Base-by-base conservation (phyloP, 2,329 filamentous ascomycete genomes). In the Cryphonectria nitschkei region DNA sequence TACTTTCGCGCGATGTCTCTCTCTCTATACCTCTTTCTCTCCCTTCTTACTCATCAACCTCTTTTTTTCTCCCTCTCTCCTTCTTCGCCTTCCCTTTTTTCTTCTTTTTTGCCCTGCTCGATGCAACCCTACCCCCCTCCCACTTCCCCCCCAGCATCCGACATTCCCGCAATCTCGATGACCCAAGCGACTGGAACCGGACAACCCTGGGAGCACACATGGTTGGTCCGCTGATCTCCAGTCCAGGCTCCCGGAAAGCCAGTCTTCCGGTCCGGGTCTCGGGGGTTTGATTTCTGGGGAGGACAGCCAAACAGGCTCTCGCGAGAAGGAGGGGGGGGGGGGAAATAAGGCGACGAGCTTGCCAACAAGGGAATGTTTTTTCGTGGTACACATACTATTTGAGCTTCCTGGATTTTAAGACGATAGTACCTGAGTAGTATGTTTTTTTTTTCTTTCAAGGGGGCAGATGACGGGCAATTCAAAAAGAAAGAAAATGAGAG, bases 141-240 rank as follows among this genome's bases (percentile, higher is more conserved):
- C 37, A 8, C 7, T 13, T 26, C 52, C 62, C 41, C 39, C 62
- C 62, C 41, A 14, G 22, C 61, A 64, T 43, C 41, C 61, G 61
- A 64, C 61, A 29, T 39, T 64, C n/a, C 62, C 62, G n/a, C 39
- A 65, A 65, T 65, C 64, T 65, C 64, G 64, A 65, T 65, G 43
- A 65, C 64, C 64, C 64, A 50, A 65, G 64, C 46, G 46, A 29
- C 34, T 65, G 64, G 64, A 32, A 32, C 64, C 64, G 64, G 64
- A 39, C 32, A 37, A 32, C 54, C 41, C 29, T 13, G 64, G 46
- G 19, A 41, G 22, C 26, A 46, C 11, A 37, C 46, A n/a, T 54
- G 46, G 64, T 65, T 50, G 43, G 46, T 54, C 64, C 26, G 46
- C n/a, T 50, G 19, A n/a, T 50, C 46, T 7, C 22, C 43, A 50